These are phyloP conservation scores for Yamadazyma tumulicola DNA, from an alignment of 805 yeast species.

Conservation along the genomic window DNA sequence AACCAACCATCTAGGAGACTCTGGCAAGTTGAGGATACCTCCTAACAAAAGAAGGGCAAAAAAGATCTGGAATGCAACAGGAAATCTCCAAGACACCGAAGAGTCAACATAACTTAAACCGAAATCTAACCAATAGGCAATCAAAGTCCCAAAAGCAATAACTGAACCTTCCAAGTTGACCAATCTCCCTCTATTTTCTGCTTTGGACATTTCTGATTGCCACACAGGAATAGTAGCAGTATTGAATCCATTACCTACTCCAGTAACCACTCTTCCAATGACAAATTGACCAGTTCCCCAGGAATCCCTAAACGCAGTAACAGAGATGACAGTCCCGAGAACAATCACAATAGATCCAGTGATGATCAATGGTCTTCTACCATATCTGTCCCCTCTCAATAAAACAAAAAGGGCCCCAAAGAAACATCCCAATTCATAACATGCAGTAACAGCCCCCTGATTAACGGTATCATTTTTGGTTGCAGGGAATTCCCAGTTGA, in stretches of 20 bases:
- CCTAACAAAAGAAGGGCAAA: slow-evolving; percentile 46
- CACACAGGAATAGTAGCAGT: slow-evolving; percentile 45
- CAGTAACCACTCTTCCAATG: slow-evolving; percentile 51
- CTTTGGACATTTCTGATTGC: slow-evolving; percentile 46
- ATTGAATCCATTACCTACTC: slow-evolving; percentile 40
- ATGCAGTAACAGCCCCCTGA: slow-evolving; percentile 70
- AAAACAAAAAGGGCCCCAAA: slow-evolving; percentile 42
- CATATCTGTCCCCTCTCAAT: slow-evolving; percentile 36
- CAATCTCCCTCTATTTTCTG: slow-evolving; percentile 39
- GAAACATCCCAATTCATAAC: slow-evolving; percentile 61
- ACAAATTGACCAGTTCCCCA: slow-evolving; percentile 70
- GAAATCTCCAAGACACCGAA: slow-evolving; percentile 44
- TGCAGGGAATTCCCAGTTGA: slow-evolving; percentile 38
- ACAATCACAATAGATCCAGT: slow-evolving; percentile 37
- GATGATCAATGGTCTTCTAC: slow-evolving; percentile 41
- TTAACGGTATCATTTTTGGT: slow-evolving; percentile 32
- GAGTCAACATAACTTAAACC: slow-evolving; percentile 62
- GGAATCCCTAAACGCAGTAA: slow-evolving; percentile 32
- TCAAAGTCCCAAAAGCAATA: slow-evolving; percentile 64
- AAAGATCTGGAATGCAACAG: slow-evolving; percentile 57
- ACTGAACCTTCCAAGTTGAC: slow-evolving; percentile 47
- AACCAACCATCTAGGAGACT: slow-evolving; percentile 72
- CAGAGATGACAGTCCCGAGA: slow-evolving; percentile 40
- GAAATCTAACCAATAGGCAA: slow-evolving; percentile 63
- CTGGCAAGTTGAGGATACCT: slow-evolving; percentile 50